Evolutionary conservation across 371 early-diverging fungal genomes (phyloP).

Genomic region (Mucor velutinosus): DNA sequence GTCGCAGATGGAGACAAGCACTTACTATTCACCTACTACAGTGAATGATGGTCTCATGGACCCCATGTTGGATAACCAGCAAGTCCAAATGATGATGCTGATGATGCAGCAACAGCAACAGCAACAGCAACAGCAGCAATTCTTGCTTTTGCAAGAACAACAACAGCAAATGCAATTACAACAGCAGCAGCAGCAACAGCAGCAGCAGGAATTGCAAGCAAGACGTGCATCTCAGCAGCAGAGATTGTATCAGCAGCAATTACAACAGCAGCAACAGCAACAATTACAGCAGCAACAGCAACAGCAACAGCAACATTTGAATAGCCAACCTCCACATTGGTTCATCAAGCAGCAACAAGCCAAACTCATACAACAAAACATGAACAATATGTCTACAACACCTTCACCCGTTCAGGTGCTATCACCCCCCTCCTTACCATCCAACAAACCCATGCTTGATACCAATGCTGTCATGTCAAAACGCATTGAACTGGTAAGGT

Average conservation of each 20-base stretch:
- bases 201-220: not conserved
- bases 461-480: not conserved
- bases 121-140: slow-evolving; percentile 1
- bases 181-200: slow-evolving; percentile 2
- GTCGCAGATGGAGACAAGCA: not conserved
- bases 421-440: slow-evolving; percentile 2
- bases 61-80: slow-evolving; percentile 11
- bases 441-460: not conserved
- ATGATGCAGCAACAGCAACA: slow-evolving; percentile 9
- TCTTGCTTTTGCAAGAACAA: not conserved
- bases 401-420: not conserved
- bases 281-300: slow-evolving; percentile 4
- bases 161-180: not conserved
- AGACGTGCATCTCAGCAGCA: not conserved
- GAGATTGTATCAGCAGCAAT: not conserved
- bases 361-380: slow-evolving; percentile 1
- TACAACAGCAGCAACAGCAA: not conserved
- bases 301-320: not conserved
- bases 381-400: not conserved
- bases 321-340: slow-evolving; percentile 6
- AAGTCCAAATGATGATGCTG: slow-evolving; percentile 6
- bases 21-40: not conserved
- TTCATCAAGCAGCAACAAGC: slow-evolving; percentile 13
- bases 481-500: slow-evolving; percentile 11
- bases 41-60: not conserved